A percentile compares a stretch with the other conserved stretches of the same genome.
Evolutionary conservation across 1,284 basidiomycete genomes (phyloP).

Genomic region (Neotropicomus parvogracilis): DNA sequence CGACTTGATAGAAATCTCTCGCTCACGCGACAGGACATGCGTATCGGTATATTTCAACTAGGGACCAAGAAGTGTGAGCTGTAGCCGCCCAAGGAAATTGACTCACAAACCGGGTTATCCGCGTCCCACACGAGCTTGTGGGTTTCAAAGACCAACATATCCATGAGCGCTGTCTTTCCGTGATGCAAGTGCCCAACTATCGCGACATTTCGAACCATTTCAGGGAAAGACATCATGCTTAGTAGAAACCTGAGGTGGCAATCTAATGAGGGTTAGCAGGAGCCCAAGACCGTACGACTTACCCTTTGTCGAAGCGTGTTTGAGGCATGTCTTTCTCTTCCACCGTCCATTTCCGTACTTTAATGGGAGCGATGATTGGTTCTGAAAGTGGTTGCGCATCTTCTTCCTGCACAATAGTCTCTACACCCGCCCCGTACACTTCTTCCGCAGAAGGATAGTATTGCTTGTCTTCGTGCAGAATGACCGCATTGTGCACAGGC

Average conservation of each 20-base stretch:
- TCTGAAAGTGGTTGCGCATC: constrained; percentile 94
- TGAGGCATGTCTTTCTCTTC: constrained; percentile 92
- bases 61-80: constrained; percentile 13
- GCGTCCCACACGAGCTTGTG: constrained; percentile 93
- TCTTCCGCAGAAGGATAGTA: constrained; percentile 94
- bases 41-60: constrained; percentile 94
- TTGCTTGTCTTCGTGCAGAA: constrained; percentile 96
- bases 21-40: constrained; percentile 82
- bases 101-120: constrained; percentile 69
- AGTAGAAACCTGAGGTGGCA: constrained; percentile 71
- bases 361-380: constrained; percentile 94
- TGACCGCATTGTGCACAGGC: constrained; percentile 78
- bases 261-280: constrained; percentile 12
- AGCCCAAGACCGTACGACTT: constrained; percentile 31
- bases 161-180: constrained; percentile 94
- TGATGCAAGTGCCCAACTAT: constrained; percentile 96
- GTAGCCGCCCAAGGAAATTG: constrained; percentile 17
- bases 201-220: constrained; percentile 94
- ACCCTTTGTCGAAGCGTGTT: constrained; percentile 93
- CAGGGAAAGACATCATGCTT: constrained; percentile 88
- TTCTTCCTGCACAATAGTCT: constrained; percentile 97
- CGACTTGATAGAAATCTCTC: constrained; percentile 94
- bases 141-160: constrained; percentile 96
- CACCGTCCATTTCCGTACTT: constrained; percentile 87
- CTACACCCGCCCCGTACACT: constrained; percentile 91